Evolutionary conservation across 1,139 yeast species (phyloP), one percentile per base, ranked within the genome.

Genomic region (Yamadazyma spencermartinsiae): DNA sequence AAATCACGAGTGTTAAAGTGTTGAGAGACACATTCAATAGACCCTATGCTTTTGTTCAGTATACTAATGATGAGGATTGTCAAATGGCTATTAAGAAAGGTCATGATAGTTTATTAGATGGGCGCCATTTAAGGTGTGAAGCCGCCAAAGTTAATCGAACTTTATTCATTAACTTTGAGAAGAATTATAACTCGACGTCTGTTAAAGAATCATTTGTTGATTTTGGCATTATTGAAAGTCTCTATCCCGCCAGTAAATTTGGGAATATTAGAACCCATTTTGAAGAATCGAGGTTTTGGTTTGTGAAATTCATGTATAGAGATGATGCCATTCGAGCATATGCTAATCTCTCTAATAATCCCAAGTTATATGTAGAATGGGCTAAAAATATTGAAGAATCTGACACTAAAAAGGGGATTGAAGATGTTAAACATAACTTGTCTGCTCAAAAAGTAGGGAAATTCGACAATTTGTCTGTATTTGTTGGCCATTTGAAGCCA

Each of bases 1-100:
- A 72, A 25, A 65, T 86, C 32, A 68, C 80, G 6, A 67, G 84
- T 14, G 95, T 87, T n/a, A 89, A 90, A 54, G 96, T 89, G 3
- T 73, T 89, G 45, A 72, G 96, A 38, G 97, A 90, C 63, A 79
- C 84, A 14, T 69, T 79, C 23, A 85, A 86, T 56, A 74, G 96
- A 31, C 98, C 98, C 0, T 90, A 90, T 59, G 96, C 97, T 0
- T 90, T 90, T 71, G 96, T 89, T 31, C 97, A 90, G 61, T 88
- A 85, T 57, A 68, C 79, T 11, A 79, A 68, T 39, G 95, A 85
- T 44, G 67, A 65, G 5, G 94, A 86, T 47, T 90, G 95, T 8
- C 71, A 73, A 40, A 57, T 48, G 4, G 98, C 97, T 1, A 74
- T 89, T 38, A 61, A 60, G 30, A 68, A 72, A 39, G 95, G 88